A percentile compares a stretch with the other conserved stretches of the same genome.
These are phyloP conservation scores for Rhizomucor pusillus DNA, from an alignment of 371 early-diverging fungal species.

Conservation along the genomic window DNA sequence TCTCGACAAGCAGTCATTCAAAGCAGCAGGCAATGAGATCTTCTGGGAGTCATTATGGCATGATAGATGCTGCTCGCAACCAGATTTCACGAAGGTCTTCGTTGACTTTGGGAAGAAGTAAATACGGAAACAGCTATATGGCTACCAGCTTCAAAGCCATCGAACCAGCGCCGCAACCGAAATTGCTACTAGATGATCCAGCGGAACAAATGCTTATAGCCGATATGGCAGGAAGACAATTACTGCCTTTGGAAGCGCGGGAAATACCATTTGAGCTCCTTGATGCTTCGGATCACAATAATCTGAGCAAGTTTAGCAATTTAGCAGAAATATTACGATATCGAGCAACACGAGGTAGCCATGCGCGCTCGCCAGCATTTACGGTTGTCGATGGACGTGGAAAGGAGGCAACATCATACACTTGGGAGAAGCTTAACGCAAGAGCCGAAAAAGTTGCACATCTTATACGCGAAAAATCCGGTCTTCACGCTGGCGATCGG, in stretches of 20 bases:
- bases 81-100: constrained; percentile 12
- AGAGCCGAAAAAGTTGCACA: constrained; percentile 70
- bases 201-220: constrained; percentile 25
- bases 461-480: constrained; percentile 57
- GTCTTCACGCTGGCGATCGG: constrained; percentile 58
- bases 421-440: constrained; percentile 74
- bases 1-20: constrained; percentile 16
- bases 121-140: constrained; percentile 43
- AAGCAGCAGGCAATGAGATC: constrained; percentile 11
- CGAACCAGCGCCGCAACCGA: constrained; percentile 40
- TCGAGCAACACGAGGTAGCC: constrained; percentile 49
- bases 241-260: constrained; percentile 35
- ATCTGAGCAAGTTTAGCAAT: constrained; percentile 44
- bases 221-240: constrained; percentile 43
- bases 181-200: constrained; percentile 23
- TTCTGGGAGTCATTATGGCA: constrained; percentile 14
- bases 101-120: constrained; percentile 24
- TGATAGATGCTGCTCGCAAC: constrained; percentile 5
- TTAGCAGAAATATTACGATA: constrained; percentile 59
- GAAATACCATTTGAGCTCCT: constrained; percentile 25
- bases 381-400: constrained; percentile 75
- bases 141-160: constrained; percentile 43
- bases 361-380: constrained; percentile 53
- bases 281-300: constrained; percentile 20
- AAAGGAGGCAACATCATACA: constrained; percentile 58